Conservation (phyloP, 768 basidiomycete genomes). For the Phanerochaete sordida region DNA sequence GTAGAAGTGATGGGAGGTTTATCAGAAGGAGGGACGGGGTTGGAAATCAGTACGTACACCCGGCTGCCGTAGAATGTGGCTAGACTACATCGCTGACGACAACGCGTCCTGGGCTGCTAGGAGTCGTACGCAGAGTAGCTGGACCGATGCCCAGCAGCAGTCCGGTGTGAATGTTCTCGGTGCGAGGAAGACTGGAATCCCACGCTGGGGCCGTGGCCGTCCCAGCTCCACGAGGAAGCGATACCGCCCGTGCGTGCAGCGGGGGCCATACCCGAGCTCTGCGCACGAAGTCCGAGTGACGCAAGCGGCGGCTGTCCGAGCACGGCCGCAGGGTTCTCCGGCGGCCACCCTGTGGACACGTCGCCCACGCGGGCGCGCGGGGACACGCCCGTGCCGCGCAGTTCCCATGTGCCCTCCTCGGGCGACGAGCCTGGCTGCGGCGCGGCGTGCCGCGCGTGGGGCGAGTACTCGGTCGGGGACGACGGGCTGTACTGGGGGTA, state of each 20-base stretch:
- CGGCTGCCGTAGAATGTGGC: not conserved
- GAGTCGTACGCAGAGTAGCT: not conserved
- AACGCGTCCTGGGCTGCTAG: not conserved
- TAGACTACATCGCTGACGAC: not conserved
- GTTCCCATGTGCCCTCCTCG: constrained; percentile 2
- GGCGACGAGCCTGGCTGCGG: not conserved
- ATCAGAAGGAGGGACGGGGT: not conserved
- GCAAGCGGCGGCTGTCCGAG: constrained; percentile 12
- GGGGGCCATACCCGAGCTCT: constrained; percentile 17
- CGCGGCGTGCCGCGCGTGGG: not conserved
- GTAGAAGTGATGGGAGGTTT: not conserved
- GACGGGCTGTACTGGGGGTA: not conserved
- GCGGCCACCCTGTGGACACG: not conserved
- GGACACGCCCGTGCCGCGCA: not conserved
- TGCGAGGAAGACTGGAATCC: not conserved
- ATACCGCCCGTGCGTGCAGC: constrained; percentile 9
- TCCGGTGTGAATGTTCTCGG: constrained; percentile 7
- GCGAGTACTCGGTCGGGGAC: not conserved
- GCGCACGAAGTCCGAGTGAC: constrained; percentile 18
- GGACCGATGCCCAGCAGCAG: constrained; percentile 1
- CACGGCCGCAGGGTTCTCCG: not conserved
- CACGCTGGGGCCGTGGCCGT: constrained; percentile 3
- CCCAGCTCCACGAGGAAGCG: constrained; percentile 21
- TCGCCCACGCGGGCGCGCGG: not conserved
- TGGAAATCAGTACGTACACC: not conserved